phyloP scores from a whole-genome alignment of 2,329 filamentous ascomycete genomes.

The Scedosporium minutisporum region DNA sequence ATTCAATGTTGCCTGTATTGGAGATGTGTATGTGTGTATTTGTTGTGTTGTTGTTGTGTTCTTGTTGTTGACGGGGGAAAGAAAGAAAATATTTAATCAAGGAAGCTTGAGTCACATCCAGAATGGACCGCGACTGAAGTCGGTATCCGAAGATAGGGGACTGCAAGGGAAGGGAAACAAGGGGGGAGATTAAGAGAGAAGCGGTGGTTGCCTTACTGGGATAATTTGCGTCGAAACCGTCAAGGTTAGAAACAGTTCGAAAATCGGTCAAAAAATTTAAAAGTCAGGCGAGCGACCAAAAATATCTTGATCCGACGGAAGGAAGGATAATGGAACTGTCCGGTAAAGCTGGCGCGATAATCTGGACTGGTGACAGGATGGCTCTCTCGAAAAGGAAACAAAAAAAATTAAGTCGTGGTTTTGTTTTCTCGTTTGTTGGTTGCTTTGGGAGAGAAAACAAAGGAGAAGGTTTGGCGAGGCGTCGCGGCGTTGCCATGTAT shows the following conservation, averaged over 20 bases:
- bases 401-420: conserved; percentile 2
- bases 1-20: not conserved
- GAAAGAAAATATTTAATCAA: not conserved
- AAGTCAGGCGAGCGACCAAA: not conserved
- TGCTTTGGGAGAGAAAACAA: conserved; percentile 5
- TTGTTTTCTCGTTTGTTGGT: conserved; percentile 7
- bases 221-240: not conserved
- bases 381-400: conserved; percentile 29
- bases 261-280: not conserved
- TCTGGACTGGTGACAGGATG: conserved; percentile 50
- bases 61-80: not conserved
- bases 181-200: not conserved
- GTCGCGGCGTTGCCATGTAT: conserved; percentile 2
- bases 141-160: not conserved
- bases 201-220: not conserved
- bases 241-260: not conserved
- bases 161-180: not conserved
- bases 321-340: conserved; percentile 14
- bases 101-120: not conserved
- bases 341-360: conserved; percentile 46
- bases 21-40: not conserved
- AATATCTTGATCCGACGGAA: conserved; percentile 6
- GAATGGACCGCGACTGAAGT: no score
- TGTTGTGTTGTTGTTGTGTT: no score
- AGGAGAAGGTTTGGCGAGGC: not conserved